phyloP scores from a whole-genome alignment of 129 eudicot species.

The Chrysanthemum seticuspe region DNA sequence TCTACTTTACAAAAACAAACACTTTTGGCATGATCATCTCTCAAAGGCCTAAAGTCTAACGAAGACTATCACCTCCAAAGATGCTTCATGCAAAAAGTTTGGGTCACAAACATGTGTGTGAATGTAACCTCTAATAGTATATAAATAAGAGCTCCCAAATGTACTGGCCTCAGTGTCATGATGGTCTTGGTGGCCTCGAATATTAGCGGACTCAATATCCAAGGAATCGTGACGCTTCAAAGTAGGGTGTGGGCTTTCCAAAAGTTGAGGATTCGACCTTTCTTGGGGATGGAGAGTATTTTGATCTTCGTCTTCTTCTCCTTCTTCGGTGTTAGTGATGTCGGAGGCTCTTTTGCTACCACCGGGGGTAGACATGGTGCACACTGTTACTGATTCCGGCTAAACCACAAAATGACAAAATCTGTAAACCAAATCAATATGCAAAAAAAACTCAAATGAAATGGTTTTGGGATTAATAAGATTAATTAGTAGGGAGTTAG shows the following conservation, averaged over 20 bases:
- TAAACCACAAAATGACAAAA: background rate
- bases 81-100: background rate
- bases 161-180: conserved; percentile 33
- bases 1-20: too few species aligned
- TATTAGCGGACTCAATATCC: conserved; percentile 53
- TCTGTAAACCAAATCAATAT: too few species aligned
- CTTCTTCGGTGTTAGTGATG: conserved; percentile 6
- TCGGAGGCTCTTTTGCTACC: conserved; percentile 25
- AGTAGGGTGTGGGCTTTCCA: conserved; percentile 5
- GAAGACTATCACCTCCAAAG: too few species aligned
- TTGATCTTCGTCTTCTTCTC: too few species aligned
- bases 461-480: too few species aligned
- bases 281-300: background rate
- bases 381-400: background rate
- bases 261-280: conserved; percentile 18
- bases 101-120: background rate
- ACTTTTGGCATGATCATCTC: too few species aligned
- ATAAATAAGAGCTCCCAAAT: background rate
- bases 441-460: too few species aligned
- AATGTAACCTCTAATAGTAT: background rate
- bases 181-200: conserved; percentile 33
- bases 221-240: conserved; percentile 50
- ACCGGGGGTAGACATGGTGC: too few species aligned
- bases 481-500: too few species aligned
- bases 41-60: too few species aligned